These are phyloP conservation scores for Pythium dissimile DNA, from an alignment of 352 stramenopile genomes.

Conservation along the genomic window DNA sequence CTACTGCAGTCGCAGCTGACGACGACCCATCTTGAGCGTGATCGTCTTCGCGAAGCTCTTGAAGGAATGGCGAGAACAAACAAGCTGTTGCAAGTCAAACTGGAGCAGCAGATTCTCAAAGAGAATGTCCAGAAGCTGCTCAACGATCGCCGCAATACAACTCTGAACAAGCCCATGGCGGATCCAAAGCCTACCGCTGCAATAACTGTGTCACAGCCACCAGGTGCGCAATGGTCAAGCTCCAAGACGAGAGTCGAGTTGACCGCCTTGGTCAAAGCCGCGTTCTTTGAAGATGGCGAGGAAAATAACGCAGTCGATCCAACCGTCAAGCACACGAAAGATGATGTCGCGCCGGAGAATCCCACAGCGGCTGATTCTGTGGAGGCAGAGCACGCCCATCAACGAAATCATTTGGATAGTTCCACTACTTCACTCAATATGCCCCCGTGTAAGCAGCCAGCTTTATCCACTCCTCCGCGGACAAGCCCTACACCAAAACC, in stretches of 20 bases:
- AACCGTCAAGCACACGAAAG: no score
- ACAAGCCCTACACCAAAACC: no score
- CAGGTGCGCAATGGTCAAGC: not conserved
- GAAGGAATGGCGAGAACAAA: slow-evolving; percentile 61
- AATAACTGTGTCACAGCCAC: not conserved
- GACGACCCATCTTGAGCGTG: slow-evolving; percentile 28
- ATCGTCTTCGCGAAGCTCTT: slow-evolving; percentile 31
- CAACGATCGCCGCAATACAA: slow-evolving; percentile 23
- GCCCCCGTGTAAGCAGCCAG: no score
- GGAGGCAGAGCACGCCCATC: no score
- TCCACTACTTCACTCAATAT: no score
- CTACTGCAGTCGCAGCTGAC: slow-evolving; percentile 36
- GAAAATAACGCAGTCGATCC: not conserved
- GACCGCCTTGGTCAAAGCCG: slow-evolving; percentile 13
- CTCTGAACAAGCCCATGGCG: not conserved
- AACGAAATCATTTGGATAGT: no score
- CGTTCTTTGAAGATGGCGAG: slow-evolving; percentile 19
- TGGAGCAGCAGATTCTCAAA: slow-evolving; percentile 71
- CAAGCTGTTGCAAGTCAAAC: slow-evolving; percentile 49
- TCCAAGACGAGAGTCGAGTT: not conserved
- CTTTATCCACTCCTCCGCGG: no score
- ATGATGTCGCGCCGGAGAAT: no score
- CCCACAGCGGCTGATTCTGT: no score
- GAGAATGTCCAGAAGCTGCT: slow-evolving; percentile 33
- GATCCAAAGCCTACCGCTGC: no score